Conservation (phyloP, 768 basidiomycete species). For the Suillus paluster region DNA sequence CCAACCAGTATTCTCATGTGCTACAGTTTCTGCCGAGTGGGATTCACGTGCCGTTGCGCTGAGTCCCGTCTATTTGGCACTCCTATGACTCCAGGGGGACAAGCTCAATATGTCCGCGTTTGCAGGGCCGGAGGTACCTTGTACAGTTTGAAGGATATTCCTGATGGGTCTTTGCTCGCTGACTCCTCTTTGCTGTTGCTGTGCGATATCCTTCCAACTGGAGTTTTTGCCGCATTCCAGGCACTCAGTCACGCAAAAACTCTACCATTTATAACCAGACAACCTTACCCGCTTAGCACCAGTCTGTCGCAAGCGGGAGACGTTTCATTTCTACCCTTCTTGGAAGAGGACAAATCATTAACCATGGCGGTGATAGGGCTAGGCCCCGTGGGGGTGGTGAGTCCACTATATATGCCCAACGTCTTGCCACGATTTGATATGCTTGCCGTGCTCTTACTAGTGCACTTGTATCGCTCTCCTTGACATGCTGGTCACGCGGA, state of each 20-base stretch:
- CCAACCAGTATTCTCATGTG: neutral
- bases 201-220: slow-evolving; percentile 82
- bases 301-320: slow-evolving; percentile 11
- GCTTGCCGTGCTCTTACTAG: slow-evolving; percentile 26
- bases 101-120: slow-evolving; percentile 80
- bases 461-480: slow-evolving; percentile 69
- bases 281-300: slow-evolving; percentile 56
- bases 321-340: slow-evolving; percentile 31
- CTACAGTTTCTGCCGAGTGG: slow-evolving; percentile 68
- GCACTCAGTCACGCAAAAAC: slow-evolving; percentile 75
- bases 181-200: slow-evolving; percentile 74
- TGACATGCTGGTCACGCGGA: slow-evolving; percentile 54
- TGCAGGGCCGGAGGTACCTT: slow-evolving; percentile 82
- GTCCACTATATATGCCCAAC: slow-evolving; percentile 18
- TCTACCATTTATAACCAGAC: slow-evolving; percentile 58
- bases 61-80: slow-evolving; percentile 68
- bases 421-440: neutral
- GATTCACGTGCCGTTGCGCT: slow-evolving; percentile 73
- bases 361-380: slow-evolving; percentile 74
- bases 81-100: slow-evolving; percentile 68
- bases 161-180: slow-evolving; percentile 53
- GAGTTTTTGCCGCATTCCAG: slow-evolving; percentile 76
- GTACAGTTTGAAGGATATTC: slow-evolving; percentile 59
- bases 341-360: slow-evolving; percentile 52
- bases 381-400: slow-evolving; percentile 76